Conservation (phyloP, 2,329 filamentous ascomycete genomes). For the Ophiognomonia clavigignenti-juglandacearum region DNA sequence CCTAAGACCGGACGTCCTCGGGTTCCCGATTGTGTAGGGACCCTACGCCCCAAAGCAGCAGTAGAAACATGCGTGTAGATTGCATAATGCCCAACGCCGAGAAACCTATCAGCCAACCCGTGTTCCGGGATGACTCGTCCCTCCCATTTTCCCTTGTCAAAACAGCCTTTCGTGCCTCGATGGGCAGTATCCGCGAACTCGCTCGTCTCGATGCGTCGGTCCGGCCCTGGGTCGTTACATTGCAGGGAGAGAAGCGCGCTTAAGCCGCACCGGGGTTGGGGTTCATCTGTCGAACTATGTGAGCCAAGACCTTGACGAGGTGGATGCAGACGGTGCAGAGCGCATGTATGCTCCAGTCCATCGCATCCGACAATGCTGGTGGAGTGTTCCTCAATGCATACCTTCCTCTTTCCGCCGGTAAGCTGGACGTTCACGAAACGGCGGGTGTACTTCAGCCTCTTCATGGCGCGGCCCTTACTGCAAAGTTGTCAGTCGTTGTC, state of each 20-base stretch:
- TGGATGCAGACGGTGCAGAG: not conserved
- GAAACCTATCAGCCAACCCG: slow-evolving; percentile 3
- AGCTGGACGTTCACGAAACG: slow-evolving; percentile 96
- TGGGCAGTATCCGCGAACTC: slow-evolving; percentile 10
- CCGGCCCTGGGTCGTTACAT: slow-evolving; percentile 14
- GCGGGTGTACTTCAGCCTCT: slow-evolving; percentile 91
- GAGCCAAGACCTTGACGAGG: not conserved
- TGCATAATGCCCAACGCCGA: slow-evolving; percentile 14
- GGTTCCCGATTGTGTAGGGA: slow-evolving; percentile 11
- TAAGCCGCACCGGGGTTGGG: slow-evolving; percentile 16
- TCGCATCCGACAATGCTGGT: not conserved
- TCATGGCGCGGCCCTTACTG: slow-evolving; percentile 84
- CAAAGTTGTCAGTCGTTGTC: slow-evolving; percentile 4
- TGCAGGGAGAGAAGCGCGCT: slow-evolving; percentile 7
- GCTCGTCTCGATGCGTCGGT: slow-evolving; percentile 9
- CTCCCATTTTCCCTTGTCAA: slow-evolving; percentile 11
- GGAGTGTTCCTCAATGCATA: slow-evolving; percentile 34
- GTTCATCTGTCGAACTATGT: slow-evolving; percentile 15
- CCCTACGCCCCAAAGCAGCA: slow-evolving; percentile 14
- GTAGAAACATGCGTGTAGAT: slow-evolving; percentile 14
- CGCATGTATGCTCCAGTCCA: not conserved
- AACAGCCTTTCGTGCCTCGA: slow-evolving; percentile 3
- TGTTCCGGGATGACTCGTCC: slow-evolving; percentile 7
- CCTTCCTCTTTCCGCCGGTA: slow-evolving; percentile 96
- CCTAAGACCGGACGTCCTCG: slow-evolving; percentile 13